Evolutionary conservation across 1,284 basidiomycete genomes (phyloP).

Genomic region (Malassezia pachydermatis): DNA sequence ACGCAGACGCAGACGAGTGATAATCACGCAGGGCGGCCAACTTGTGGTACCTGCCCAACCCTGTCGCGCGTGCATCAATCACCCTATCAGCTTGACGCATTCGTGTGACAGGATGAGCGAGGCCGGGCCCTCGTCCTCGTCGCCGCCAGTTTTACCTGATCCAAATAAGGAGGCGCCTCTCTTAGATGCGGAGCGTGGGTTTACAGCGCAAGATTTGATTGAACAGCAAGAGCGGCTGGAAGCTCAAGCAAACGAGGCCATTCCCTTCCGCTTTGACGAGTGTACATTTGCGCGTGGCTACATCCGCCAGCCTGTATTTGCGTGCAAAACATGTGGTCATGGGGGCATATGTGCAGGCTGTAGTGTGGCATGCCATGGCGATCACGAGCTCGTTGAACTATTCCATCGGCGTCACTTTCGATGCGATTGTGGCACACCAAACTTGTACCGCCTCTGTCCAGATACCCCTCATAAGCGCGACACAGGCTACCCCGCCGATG

Average conservation of each 20-base stretch:
- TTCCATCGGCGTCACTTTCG: slow-evolving; percentile 45
- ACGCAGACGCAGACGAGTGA: too few relatives aligned
- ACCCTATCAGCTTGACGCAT: background rate
- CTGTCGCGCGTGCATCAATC: too few relatives aligned
- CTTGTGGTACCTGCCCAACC: too few relatives aligned
- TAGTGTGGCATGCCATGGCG: slow-evolving; percentile 48
- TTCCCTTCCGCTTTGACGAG: slow-evolving; percentile 48
- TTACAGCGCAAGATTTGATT: slow-evolving; percentile 47
- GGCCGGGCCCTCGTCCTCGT: too few relatives aligned
- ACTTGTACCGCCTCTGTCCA: slow-evolving; percentile 18
- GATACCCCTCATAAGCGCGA: background rate
- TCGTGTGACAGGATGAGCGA: too few relatives aligned
- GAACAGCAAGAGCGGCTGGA: slow-evolving; percentile 46
- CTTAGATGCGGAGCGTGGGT: slow-evolving; percentile 22
- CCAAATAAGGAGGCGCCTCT: slow-evolving; percentile 5
- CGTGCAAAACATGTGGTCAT: slow-evolving; percentile 44
- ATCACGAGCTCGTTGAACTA: slow-evolving; percentile 46
- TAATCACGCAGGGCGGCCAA: too few relatives aligned
- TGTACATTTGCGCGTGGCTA: slow-evolving; percentile 48
- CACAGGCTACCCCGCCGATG: slow-evolving; percentile 19
- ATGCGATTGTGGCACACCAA: slow-evolving; percentile 46
- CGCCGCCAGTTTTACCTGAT: slow-evolving; percentile 10
- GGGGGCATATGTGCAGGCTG: slow-evolving; percentile 50
- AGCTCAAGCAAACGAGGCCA: slow-evolving; percentile 46
- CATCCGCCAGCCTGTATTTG: slow-evolving; percentile 48